Evolutionary conservation across 306 rosid species (phyloP).

Genomic region (Cucurbita moschata): DNA sequence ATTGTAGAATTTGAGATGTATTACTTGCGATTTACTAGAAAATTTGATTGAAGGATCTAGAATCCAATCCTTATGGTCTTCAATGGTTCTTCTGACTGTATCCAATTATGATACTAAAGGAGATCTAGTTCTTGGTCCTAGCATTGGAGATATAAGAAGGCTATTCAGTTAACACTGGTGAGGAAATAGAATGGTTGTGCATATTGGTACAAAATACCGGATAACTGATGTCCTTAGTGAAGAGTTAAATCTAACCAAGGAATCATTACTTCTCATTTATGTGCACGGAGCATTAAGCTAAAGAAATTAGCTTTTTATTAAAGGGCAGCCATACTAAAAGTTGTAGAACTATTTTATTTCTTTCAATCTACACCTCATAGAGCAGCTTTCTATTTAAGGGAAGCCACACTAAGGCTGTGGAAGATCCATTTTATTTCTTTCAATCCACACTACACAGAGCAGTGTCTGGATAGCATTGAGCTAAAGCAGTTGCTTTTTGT

Average conservation of each 20-base stretch:
- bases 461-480: not conserved
- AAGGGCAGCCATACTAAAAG: not conserved
- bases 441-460: not conserved
- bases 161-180: not conserved
- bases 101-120: not conserved
- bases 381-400: not conserved
- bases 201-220: not conserved
- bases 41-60: not conserved
- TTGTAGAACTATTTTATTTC: not conserved
- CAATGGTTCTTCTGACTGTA: not conserved
- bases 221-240: not conserved
- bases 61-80: not conserved
- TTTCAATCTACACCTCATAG: not conserved
- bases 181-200: not conserved
- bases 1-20: not conserved
- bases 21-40: not conserved
- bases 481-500: not conserved
- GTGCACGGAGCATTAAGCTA: not conserved
- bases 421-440: not conserved
- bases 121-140: not conserved
- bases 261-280: not conserved
- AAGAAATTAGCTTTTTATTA: not conserved
- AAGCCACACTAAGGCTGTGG: not conserved
- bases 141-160: not conserved
- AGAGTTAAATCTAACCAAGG: not conserved